Percentiles rank a stretch among this genome's conserved stretches.
Evolutionary conservation across 1,284 basidiomycete genomes (phyloP).

Genomic region (Agroathelia rolfsii): DNA sequence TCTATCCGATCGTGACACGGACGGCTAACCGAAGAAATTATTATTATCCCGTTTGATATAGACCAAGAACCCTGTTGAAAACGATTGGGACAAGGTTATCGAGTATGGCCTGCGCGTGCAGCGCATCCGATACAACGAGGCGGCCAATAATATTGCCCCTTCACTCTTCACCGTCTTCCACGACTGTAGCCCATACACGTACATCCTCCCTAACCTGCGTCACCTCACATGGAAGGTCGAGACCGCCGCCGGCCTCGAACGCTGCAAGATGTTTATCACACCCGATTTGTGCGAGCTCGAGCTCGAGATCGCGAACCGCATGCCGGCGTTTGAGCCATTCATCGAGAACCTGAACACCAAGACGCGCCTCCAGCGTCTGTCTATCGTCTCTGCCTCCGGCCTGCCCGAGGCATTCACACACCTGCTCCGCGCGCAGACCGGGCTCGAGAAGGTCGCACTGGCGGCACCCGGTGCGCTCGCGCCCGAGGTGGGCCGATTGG

Average conservation of each 20-base stretch:
- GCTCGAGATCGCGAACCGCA: slow-evolving; percentile 46
- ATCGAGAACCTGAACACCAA: slow-evolving; percentile 51
- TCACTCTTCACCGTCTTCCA: slow-evolving; percentile 58
- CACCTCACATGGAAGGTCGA: slow-evolving; percentile 64
- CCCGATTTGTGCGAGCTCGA: slow-evolving; percentile 47
- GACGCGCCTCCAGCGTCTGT: slow-evolving; percentile 51
- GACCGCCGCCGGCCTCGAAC: slow-evolving; percentile 50
- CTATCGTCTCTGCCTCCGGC: slow-evolving; percentile 54
- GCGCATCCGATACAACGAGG: slow-evolving; percentile 60
- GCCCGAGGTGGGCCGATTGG: slow-evolving; percentile 59
- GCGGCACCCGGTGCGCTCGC: slow-evolving; percentile 63
- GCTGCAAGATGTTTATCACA: slow-evolving; percentile 52
- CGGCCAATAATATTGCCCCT: slow-evolving; percentile 46
- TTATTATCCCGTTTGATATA: too few species aligned
- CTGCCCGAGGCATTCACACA: slow-evolving; percentile 63
- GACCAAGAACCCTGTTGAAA: slow-evolving; percentile 48
- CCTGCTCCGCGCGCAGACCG: slow-evolving; percentile 45
- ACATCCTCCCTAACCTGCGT: slow-evolving; percentile 58
- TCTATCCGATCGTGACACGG: too few species aligned
- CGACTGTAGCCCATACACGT: slow-evolving; percentile 46
- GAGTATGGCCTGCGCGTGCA: slow-evolving; percentile 56
- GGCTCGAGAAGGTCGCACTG: slow-evolving; percentile 50
- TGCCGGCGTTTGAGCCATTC: slow-evolving; percentile 49
- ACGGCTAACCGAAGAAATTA: too few species aligned
- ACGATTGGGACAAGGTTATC: slow-evolving; percentile 58